These are phyloP conservation scores for Ophiostoma montium DNA, from an alignment of 2,329 filamentous ascomycete species.

Conservation along the genomic window DNA sequence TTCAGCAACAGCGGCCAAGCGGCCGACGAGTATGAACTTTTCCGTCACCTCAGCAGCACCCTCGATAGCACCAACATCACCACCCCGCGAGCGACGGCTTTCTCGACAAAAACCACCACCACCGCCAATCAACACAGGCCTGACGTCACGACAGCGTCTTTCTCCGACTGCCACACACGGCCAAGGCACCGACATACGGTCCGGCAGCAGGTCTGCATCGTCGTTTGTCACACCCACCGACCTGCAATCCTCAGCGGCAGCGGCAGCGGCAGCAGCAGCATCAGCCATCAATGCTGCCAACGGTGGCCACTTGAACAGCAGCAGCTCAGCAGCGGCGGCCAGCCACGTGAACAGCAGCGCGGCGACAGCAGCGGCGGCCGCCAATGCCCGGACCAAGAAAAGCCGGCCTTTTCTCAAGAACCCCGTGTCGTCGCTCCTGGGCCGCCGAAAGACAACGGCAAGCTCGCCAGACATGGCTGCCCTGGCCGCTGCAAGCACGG, in stretches of 20 bases:
- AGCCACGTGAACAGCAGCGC: conserved; percentile 20
- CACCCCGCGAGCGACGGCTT: conserved; percentile 14
- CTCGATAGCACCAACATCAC: conserved; percentile 10
- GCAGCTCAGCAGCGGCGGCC: conserved; percentile 25
- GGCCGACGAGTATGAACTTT: background rate
- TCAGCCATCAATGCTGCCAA: conserved; percentile 24
- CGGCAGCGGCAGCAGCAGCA: conserved; percentile 29
- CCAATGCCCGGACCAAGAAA: conserved; percentile 35
- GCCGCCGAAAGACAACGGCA: conserved; percentile 41
- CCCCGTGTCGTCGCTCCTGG: conserved; percentile 42
- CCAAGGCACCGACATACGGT: background rate
- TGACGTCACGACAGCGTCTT: conserved; percentile 19
- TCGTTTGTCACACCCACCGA: conserved; percentile 38
- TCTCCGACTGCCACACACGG: background rate
- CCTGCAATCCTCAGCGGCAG: conserved; percentile 23
- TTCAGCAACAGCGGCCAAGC: conserved; percentile 3
- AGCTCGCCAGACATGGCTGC: conserved; percentile 29
- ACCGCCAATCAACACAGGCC: conserved; percentile 23
- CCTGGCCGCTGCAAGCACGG: conserved; percentile 24
- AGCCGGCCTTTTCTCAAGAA: conserved; percentile 44
- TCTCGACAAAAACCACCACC: conserved; percentile 21
- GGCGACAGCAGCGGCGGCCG: conserved; percentile 25
- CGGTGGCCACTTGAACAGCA: conserved; percentile 22
- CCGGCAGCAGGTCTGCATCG: conserved; percentile 19
- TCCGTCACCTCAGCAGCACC: conserved; percentile 6